Evolutionary conservation across 106 monocot species (phyloP).

Genomic region (Dioscorea dumetorum): DNA sequence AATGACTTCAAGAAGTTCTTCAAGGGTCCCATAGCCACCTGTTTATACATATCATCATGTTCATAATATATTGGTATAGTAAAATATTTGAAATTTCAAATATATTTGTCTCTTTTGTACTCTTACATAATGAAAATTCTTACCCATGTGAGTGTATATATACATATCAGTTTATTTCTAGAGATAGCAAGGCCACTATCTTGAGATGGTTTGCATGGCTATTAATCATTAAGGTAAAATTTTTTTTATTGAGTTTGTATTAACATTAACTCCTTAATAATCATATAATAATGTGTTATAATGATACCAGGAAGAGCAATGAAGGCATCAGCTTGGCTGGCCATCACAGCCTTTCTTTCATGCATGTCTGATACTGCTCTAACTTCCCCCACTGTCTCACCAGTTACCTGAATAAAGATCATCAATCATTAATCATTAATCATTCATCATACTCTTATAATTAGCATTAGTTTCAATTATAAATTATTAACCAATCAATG

Average conservation of each 20-base stretch:
- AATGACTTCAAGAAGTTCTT: slow-evolving; percentile 67
- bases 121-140: too few relatives aligned
- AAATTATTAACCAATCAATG: neutral
- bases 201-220: too few relatives aligned
- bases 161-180: too few relatives aligned
- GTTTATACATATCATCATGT: too few relatives aligned
- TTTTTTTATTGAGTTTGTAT: too few relatives aligned
- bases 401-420: slow-evolving; percentile 32
- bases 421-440: neutral
- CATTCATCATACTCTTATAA: neutral
- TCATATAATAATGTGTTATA: neutral
- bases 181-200: too few relatives aligned
- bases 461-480: neutral
- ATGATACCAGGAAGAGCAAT: slow-evolving; percentile 75
- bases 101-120: too few relatives aligned
- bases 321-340: slow-evolving; percentile 76
- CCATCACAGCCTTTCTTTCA: slow-evolving; percentile 79
- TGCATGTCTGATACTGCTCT: slow-evolving; percentile 75
- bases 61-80: too few relatives aligned
- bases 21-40: slow-evolving; percentile 90
- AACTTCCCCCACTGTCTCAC: slow-evolving; percentile 58
- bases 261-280: too few relatives aligned
- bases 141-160: too few relatives aligned
- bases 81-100: too few relatives aligned
- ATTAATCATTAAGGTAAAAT: too few relatives aligned